A percentile compares a stretch with the other conserved stretches of the same genome.
Evolutionary conservation across 2,329 filamentous ascomycete genomes (phyloP).

Genomic region (Teratosphaeria nubilosa): DNA sequence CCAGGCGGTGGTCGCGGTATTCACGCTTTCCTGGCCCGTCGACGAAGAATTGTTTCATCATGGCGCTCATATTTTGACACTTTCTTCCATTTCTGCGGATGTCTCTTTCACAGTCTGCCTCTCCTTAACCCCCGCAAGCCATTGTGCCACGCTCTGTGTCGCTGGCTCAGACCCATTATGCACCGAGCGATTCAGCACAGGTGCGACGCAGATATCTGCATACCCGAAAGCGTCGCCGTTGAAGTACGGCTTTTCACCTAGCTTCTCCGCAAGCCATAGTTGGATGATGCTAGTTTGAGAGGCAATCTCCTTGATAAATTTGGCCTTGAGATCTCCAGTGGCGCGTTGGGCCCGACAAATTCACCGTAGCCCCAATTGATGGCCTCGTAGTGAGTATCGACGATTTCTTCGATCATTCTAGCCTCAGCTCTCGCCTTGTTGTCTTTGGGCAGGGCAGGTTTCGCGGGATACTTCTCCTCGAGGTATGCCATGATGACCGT

Average conservation of each 20-base stretch:
- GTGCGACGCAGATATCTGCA: slow-evolving; percentile 22
- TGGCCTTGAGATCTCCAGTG: slow-evolving; percentile 12
- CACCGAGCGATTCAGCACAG: slow-evolving; percentile 16
- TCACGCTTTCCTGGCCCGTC: slow-evolving; percentile 9
- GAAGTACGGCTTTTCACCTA: slow-evolving; percentile 19
- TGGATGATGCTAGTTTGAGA: slow-evolving; percentile 15
- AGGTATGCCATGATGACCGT: slow-evolving; percentile 24
- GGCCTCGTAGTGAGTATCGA: slow-evolving; percentile 23
- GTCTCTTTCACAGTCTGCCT: slow-evolving; percentile 15
- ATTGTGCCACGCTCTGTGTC: slow-evolving; percentile 9
- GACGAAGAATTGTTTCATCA: slow-evolving; percentile 4
- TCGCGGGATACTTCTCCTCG: slow-evolving; percentile 18
- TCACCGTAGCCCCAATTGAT: slow-evolving; percentile 20
- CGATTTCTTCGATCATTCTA: slow-evolving; percentile 22
- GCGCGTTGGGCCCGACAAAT: slow-evolving; percentile 15
- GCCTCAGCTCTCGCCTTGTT: slow-evolving; percentile 12
- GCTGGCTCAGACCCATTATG: slow-evolving; percentile 13
- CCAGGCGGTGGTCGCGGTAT: slow-evolving; percentile 19
- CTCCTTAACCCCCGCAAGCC: slow-evolving; percentile 12
- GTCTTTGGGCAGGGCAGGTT: slow-evolving; percentile 13
- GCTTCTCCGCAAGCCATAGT: slow-evolving; percentile 17
- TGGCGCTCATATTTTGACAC: slow-evolving; percentile 8
- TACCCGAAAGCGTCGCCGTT: slow-evolving; percentile 18
- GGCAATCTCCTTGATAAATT: slow-evolving; percentile 16
- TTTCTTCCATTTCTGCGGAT: slow-evolving; percentile 15